phyloP scores from a whole-genome alignment of 805 yeast genomes.

The Wickerhamomyces strasburgensis region DNA sequence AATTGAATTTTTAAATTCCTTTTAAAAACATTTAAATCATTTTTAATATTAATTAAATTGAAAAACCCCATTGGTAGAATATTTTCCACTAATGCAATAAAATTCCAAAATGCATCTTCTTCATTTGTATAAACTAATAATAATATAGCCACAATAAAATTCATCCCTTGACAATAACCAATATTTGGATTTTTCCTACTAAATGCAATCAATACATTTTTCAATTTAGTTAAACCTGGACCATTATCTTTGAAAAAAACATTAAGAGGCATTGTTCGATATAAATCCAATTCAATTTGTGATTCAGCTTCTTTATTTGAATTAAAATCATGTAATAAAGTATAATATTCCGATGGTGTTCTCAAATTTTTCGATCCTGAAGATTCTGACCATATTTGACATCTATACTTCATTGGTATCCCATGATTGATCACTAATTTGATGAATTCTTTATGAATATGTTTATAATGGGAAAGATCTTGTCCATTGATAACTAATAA shows the following conservation, averaged over 20 bases:
- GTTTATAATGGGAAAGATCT: conserved; percentile 24
- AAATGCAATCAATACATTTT: conserved; percentile 45
- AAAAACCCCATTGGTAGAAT: conserved; percentile 42
- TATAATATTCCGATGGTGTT: conserved; percentile 44
- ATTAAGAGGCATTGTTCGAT: conserved; percentile 51
- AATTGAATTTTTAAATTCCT: conserved; percentile 31
- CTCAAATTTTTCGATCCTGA: conserved; percentile 41
- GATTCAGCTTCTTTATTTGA: conserved; percentile 31
- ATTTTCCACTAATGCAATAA: conserved; percentile 43
- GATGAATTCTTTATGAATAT: conserved; percentile 27
- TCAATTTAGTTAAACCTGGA: conserved; percentile 44
- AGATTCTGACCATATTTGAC: conserved; percentile 49
- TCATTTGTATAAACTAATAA: conserved; percentile 39
- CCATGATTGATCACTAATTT: conserved; percentile 38
- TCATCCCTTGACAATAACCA: conserved; percentile 62
- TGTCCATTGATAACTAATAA: conserved; percentile 38
- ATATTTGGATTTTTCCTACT: conserved; percentile 40
- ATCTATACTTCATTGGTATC: conserved; percentile 43
- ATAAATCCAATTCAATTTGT: conserved; percentile 50
- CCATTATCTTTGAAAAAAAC: conserved; percentile 49
- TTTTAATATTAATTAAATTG: conserved; percentile 31
- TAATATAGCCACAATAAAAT: conserved; percentile 49
- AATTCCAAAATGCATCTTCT: conserved; percentile 52
- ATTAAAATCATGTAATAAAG: conserved; percentile 22
- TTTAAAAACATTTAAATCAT: conserved; percentile 36